phyloP scores from a whole-genome alignment of 805 yeast genomes.

The Candida wancherniae region DNA sequence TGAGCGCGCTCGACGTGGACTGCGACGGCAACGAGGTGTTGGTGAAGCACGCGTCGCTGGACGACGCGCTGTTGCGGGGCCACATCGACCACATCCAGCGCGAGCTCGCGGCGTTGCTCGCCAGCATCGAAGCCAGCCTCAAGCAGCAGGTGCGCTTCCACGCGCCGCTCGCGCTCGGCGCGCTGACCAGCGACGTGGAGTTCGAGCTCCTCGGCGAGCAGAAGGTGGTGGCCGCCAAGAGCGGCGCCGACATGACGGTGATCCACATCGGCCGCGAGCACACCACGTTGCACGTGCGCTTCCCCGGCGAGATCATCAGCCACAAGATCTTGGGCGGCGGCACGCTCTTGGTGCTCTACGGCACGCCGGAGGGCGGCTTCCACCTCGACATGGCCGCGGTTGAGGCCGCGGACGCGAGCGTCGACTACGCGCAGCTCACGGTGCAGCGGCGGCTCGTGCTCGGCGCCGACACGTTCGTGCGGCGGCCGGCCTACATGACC shows the following conservation, averaged over 20 bases:
- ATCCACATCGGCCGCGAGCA: background rate
- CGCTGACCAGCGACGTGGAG: conserved; percentile 1
- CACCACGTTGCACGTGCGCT: conserved; percentile 1
- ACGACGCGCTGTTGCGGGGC: background rate
- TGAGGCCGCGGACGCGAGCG: conserved; percentile 1
- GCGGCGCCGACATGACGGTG: conserved; percentile 3
- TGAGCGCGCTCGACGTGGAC: conserved; percentile 5
- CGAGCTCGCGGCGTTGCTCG: conserved; percentile 14
- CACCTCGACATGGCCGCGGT: conserved; percentile 5
- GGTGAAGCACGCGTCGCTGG: background rate
- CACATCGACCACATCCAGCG: conserved; percentile 2
- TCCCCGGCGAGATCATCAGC: conserved; percentile 4
- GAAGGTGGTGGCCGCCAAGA: conserved; percentile 5
- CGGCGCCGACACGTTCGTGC: conserved; percentile 6
- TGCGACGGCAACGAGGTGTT: conserved; percentile 8
- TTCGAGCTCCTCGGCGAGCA: background rate
- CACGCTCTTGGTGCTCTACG: conserved; percentile 8
- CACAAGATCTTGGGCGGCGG: conserved; percentile 7
- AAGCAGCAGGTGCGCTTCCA: conserved; percentile 13
- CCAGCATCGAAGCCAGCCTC: conserved; percentile 28
- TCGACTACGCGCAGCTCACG: conserved; percentile 2
- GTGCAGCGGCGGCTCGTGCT: conserved; percentile 13
- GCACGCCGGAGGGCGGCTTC: background rate
- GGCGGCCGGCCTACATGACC: conserved; percentile 28
- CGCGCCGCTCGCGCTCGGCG: conserved; percentile 9